Conservation (phyloP, 2,329 filamentous ascomycete species). For the Aureobasidium subglaciale region DNA sequence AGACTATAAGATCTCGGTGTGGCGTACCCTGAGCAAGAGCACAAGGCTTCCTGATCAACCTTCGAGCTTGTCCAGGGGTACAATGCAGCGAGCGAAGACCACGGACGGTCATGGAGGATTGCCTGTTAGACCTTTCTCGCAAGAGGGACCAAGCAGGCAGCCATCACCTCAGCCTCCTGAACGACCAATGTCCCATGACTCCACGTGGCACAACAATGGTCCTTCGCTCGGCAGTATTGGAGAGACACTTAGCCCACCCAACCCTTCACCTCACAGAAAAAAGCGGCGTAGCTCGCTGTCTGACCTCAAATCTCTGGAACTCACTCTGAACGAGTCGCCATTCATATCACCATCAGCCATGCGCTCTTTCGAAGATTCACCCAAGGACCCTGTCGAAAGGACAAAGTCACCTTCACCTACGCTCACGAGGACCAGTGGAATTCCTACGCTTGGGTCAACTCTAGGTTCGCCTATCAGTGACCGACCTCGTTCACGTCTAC, state of each 20-base stretch:
- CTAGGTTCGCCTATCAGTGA: conserved; percentile 34
- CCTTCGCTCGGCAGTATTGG: conserved; percentile 4
- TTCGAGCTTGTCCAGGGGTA: conserved; percentile 58
- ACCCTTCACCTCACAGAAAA: conserved; percentile 45
- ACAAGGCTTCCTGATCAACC: conserved; percentile 55
- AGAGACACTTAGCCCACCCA: conserved; percentile 4
- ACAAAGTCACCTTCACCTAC: conserved; percentile 4
- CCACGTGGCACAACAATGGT: conserved; percentile 1
- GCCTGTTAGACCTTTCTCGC: conserved; percentile 47
- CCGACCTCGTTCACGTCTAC: conserved; percentile 26
- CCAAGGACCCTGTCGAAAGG: neutral
- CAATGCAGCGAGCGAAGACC: conserved; percentile 65
- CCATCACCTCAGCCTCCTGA: conserved; percentile 16
- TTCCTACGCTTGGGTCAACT: neutral
- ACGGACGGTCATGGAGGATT: conserved; percentile 58
- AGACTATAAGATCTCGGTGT: conserved; percentile 67
- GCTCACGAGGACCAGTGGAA: neutral
- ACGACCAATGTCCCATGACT: conserved; percentile 15
- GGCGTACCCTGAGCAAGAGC: conserved; percentile 82
- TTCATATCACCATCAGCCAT: conserved; percentile 14
- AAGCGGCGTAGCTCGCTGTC: conserved; percentile 89
- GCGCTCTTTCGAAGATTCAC: neutral
- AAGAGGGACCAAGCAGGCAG: conserved; percentile 40
- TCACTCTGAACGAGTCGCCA: conserved; percentile 17
- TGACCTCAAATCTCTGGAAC: conserved; percentile 67